These are phyloP conservation scores for Curvularia eragrostidis DNA, from an alignment of 2,329 filamentous ascomycete genomes.

Conservation along the genomic window DNA sequence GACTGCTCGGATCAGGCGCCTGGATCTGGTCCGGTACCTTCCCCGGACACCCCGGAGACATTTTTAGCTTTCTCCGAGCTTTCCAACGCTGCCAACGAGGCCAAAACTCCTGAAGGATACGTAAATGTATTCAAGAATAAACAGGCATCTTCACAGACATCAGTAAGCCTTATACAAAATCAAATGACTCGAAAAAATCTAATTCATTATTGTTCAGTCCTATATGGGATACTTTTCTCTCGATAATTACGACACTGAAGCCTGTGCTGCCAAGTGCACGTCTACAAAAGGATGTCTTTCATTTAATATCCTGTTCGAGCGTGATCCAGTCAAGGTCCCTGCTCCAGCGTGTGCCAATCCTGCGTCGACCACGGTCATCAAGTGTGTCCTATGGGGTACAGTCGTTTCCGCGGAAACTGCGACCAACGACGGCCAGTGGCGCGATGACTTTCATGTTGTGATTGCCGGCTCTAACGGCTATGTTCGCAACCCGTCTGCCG, in stretches of 20 bases:
- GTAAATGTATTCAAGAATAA: neutral
- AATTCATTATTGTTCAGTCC: neutral
- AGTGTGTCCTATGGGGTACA: slow-evolving; percentile 1
- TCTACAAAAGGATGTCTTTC: neutral
- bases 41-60: neutral
- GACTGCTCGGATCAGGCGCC: neutral
- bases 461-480: slow-evolving; percentile 7
- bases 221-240: neutral
- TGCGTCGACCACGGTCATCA: neutral
- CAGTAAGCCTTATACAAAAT: neutral
- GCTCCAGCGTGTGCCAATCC: neutral
- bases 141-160: neutral
- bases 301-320: slow-evolving; percentile 2
- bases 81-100: neutral
- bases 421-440: slow-evolving; percentile 6
- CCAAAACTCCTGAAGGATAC: neutral
- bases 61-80: neutral
- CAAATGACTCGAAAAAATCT: neutral
- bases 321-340: slow-evolving; percentile 1
- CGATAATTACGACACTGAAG: neutral
- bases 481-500: neutral
- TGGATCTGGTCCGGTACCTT: neutral
- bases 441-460: slow-evolving; percentile 2
- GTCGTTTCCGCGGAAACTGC: neutral
- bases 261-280: slow-evolving; percentile 1